Base-by-base conservation (phyloP, 352 stramenopile genomes). In the Globisporangium sylvaticum region DNA sequence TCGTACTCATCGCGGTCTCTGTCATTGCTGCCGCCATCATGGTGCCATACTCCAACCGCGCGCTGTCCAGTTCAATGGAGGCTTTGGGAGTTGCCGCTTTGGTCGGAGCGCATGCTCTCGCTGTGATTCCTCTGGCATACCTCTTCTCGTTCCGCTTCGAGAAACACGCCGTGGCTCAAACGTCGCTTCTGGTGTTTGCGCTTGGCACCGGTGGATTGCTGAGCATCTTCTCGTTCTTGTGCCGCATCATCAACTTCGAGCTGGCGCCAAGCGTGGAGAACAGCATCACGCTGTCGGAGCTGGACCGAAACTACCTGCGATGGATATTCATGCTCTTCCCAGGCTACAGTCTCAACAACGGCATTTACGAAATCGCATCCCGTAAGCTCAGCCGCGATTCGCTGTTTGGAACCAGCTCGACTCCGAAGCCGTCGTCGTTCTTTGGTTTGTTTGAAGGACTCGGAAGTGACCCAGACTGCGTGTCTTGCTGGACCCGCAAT, bases 211-310 rank as follows among this genome's bases (percentile, higher is more conserved):
- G 75, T 32, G 71, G 67, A 0, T 44, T 81, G 18, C 48, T 81
- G 9, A 77, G 69, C 48, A 79, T 81, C 62, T 72, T 81, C 53
- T 81, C 74, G 53, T 79, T 81, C 64, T 50, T 81, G 20, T 81
- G 74, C 32, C 74, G 74, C 24, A 58, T 81, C 31, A 69, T 81
- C 20, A 59, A 75, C 58, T 79, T 81, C 42, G 24, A 64, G 9
- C 24, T 76, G 34, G 54, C 64, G 29, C 18, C 20, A 8, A 50
- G 24, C 9, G 39, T 57, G 65, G 18, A 76, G 48, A 44, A 54
- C 75, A 27, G 62, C 69, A 9, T 63, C 62, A 67, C 62, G 18
- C 62, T 67, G 3, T 55, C 62, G 10, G 62, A 55, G 20, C 65
- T 81, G 4, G 74, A 81, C 54, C 69, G 72, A 15, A 77, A 73